Conservation (phyloP, 2,329 filamentous ascomycete species). For the Paraphaeosphaeria minitans region DNA sequence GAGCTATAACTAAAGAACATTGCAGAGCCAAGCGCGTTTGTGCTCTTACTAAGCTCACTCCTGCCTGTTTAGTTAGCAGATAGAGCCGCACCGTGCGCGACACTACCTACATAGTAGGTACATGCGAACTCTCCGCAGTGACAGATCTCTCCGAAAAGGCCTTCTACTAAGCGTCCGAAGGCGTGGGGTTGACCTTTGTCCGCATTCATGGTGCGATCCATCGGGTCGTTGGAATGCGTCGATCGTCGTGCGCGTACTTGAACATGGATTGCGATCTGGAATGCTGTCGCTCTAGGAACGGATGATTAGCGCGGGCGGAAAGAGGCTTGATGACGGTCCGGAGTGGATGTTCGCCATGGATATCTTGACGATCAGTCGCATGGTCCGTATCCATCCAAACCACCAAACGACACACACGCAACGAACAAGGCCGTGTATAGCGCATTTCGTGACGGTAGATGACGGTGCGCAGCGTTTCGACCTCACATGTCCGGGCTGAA, state of each 20-base stretch:
- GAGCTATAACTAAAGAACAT: neutral
- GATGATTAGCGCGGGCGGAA: neutral
- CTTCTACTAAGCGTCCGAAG: neutral
- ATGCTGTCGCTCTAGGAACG: neutral
- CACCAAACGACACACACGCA: neutral
- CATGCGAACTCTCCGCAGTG: neutral
- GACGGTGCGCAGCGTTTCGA: neutral
- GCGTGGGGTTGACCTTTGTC: neutral
- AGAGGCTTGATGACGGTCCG: neutral
- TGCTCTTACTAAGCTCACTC: neutral
- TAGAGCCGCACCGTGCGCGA: slow-evolving; percentile 3
- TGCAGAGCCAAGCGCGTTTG: neutral
- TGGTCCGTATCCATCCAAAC: neutral
- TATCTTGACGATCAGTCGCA: neutral
- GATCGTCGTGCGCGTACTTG: neutral
- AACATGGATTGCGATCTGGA: neutral
- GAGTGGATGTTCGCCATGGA: neutral
- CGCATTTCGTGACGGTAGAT: neutral
- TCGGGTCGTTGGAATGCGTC: neutral
- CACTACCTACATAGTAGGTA: neutral
- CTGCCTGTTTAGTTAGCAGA: slow-evolving; percentile 4
- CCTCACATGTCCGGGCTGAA: neutral
- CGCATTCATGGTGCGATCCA: neutral
- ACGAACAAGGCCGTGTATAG: neutral
- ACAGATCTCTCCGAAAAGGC: neutral